phyloP scores from a whole-genome alignment of 1,139 yeast species.

The Magnusiomyces magnusii region DNA sequence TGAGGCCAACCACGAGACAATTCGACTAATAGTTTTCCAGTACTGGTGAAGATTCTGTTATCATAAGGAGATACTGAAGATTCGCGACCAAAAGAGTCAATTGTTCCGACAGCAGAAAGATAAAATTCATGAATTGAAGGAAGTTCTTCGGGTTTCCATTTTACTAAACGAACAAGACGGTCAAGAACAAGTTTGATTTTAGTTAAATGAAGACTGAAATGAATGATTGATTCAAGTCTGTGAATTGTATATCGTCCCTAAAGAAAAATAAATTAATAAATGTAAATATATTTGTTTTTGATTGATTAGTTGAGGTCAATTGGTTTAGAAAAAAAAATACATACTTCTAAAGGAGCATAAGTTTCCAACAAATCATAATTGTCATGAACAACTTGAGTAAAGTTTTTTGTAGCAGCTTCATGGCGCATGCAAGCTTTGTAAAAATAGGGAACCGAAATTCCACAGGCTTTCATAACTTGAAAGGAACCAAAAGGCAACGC shows the following conservation, averaged over 20 bases:
- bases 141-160: constrained; percentile 35
- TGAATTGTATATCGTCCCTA: constrained; percentile 41
- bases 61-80: constrained; percentile 38
- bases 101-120: constrained; percentile 51
- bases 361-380: constrained; percentile 15
- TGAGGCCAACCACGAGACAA: constrained; percentile 82
- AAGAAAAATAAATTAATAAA: constrained; percentile 2
- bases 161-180: constrained; percentile 39
- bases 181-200: constrained; percentile 59
- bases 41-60: constrained; percentile 76
- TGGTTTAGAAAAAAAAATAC: background rate
- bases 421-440: constrained; percentile 90
- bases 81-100: constrained; percentile 69
- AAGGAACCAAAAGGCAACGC: constrained; percentile 63
- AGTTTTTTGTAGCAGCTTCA: constrained; percentile 76
- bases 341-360: constrained; percentile 18
- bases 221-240: constrained; percentile 60
- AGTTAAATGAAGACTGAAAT: constrained; percentile 64
- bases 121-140: constrained; percentile 41
- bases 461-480: constrained; percentile 73
- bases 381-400: constrained; percentile 37
- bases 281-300: too few species aligned
- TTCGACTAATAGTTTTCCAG: constrained; percentile 81
- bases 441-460: constrained; percentile 75
- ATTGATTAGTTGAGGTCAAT: constrained; percentile 22